phyloP scores from a whole-genome alignment of 2,329 filamentous ascomycete species.

The Exophiala oligosperma region DNA sequence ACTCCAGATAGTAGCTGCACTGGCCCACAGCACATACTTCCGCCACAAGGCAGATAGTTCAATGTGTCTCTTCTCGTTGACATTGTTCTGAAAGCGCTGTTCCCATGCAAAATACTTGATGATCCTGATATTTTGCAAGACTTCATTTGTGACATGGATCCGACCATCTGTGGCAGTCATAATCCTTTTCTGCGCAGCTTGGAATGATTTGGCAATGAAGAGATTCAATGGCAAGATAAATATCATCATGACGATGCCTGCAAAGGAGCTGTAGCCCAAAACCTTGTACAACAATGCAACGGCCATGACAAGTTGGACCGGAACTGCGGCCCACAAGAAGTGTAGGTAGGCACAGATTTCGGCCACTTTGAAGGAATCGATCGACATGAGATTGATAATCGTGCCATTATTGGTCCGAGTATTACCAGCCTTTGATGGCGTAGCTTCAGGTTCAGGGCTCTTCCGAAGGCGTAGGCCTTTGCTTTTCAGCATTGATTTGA shows the following conservation, averaged over 20 bases:
- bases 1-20: constrained; percentile 93
- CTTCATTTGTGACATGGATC: constrained; percentile 95
- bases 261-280: constrained; percentile 89
- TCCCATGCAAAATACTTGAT: constrained; percentile 99
- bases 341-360: constrained; percentile 94
- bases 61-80: constrained; percentile 80
- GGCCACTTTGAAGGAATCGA: constrained; percentile 97
- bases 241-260: constrained; percentile 87
- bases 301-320: constrained; percentile 81
- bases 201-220: constrained; percentile 81
- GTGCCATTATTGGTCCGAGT: constrained; percentile 89
- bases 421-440: constrained; percentile 46
- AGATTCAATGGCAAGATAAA: constrained; percentile 89
- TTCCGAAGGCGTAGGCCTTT: constrained; percentile 34
- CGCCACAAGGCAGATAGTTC: constrained; percentile 78
- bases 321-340: constrained; percentile 89
- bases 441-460: constrained; percentile 12
- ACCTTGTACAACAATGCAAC: constrained; percentile 82
- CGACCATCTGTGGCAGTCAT: constrained; percentile 91
- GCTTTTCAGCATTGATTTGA: constrained; percentile 59
- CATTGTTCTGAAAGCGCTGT: constrained; percentile 78
- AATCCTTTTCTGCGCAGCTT: constrained; percentile 83
- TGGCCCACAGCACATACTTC: constrained; percentile 87
- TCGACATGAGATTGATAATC: constrained; percentile 99
- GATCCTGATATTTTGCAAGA: constrained; percentile 94